Percentiles rank a stretch among this genome's conserved stretches.
phyloP scores from a whole-genome alignment of 495 filamentous ascomycete genomes.

The Jackrogersella minutella region DNA sequence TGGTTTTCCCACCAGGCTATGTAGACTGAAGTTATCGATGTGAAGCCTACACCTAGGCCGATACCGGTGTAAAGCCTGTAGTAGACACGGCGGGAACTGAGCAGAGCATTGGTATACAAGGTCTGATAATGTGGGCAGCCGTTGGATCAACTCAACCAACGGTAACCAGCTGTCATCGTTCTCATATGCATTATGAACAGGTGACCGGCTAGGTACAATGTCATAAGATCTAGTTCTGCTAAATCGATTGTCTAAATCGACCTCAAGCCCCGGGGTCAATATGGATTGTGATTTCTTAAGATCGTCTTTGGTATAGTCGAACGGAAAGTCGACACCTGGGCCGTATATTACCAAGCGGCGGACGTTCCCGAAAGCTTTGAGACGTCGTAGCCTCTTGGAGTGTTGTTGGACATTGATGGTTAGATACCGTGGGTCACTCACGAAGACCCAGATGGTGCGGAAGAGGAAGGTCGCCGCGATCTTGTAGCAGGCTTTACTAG shows the following conservation, averaged over 20 bases:
- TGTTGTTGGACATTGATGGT: neutral
- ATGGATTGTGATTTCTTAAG: neutral
- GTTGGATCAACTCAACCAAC: conserved; percentile 1
- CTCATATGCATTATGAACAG: neutral
- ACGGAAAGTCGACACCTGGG: neutral
- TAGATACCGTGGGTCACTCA: neutral
- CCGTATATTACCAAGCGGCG: conserved; percentile 6
- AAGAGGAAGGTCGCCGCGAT: neutral
- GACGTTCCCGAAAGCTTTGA: neutral
- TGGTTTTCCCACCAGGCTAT: neutral
- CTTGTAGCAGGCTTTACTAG: neutral
- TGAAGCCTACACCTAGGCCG: conserved; percentile 13
- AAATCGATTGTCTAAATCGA: neutral
- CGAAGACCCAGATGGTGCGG: conserved; percentile 16
- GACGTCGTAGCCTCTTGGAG: neutral
- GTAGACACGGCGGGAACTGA: conserved; percentile 13
- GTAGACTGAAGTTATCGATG: conserved; percentile 1
- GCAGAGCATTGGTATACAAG: neutral
- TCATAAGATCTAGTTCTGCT: neutral
- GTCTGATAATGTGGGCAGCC: neutral
- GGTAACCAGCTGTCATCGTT: conserved; percentile 1
- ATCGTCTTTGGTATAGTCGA: too few relatives aligned
- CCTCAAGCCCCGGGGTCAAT: neutral
- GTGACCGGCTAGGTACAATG: neutral
- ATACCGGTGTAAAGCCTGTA: neutral